A percentile compares a stretch with the other conserved stretches of the same genome.
Evolutionary conservation across 345 rosid species (phyloP).

Genomic region (Syzygium aromaticum): DNA sequence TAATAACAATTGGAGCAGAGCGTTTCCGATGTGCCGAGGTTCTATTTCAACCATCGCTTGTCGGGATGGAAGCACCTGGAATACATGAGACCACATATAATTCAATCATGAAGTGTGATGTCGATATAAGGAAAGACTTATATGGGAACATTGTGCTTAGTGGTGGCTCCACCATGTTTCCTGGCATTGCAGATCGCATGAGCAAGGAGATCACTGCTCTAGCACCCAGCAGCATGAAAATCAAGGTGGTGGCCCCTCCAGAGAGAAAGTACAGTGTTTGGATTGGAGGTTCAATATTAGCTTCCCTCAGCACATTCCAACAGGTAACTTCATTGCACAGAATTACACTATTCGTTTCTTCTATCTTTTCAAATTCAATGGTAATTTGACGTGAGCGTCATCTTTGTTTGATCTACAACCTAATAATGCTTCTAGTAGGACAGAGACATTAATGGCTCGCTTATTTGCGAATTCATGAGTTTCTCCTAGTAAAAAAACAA

Average conservation of each 20-base stretch:
- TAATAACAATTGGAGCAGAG: conserved; percentile 25
- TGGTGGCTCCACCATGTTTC: conserved; percentile 27
- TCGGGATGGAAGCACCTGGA: conserved; percentile 33
- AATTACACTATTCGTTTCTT: background rate
- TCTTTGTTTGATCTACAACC: background rate
- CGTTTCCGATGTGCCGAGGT: conserved; percentile 30
- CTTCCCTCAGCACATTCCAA: conserved; percentile 30
- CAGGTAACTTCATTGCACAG: conserved; percentile 9
- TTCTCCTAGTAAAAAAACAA: background rate
- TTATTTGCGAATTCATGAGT: background rate
- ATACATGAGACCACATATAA: conserved; percentile 30
- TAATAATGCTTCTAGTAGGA: background rate
- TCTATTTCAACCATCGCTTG: conserved; percentile 23
- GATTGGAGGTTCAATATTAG: conserved; percentile 25
- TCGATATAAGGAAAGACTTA: conserved; percentile 24
- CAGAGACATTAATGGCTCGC: background rate
- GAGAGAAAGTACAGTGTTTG: conserved; percentile 29
- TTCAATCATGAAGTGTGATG: conserved; percentile 28
- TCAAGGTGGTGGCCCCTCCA: conserved; percentile 29
- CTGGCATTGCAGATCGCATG: conserved; percentile 28
- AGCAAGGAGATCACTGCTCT: conserved; percentile 30
- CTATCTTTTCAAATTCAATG: background rate
- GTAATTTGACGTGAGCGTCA: background rate
- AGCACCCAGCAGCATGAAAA: conserved; percentile 25
- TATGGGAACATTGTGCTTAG: conserved; percentile 26